Conservation (phyloP, 768 basidiomycete genomes). For the Leucogyrophana mollusca region DNA sequence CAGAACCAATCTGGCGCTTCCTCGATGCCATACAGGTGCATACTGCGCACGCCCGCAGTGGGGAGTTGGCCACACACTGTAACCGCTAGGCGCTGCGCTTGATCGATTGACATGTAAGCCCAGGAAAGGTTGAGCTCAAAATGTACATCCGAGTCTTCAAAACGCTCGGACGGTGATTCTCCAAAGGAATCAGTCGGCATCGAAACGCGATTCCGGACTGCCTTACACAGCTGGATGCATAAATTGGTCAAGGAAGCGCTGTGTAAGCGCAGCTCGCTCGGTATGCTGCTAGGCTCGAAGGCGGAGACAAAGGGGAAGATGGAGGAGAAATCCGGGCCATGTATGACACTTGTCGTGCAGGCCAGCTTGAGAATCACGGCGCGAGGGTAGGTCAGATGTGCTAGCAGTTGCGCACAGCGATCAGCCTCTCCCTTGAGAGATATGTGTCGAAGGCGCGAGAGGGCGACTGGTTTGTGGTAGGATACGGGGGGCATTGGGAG, state of each 20-base stretch:
- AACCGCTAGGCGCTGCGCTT: too few relatives aligned
- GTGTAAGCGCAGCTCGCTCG: not conserved
- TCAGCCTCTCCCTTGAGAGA: too few relatives aligned
- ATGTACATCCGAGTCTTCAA: too few relatives aligned
- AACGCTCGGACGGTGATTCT: not conserved
- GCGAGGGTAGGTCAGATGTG: not conserved
- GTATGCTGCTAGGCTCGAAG: not conserved
- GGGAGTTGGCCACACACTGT: too few relatives aligned
- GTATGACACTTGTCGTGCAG: not conserved
- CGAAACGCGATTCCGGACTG: not conserved
- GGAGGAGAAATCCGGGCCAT: not conserved
- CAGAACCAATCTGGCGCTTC: too few relatives aligned
- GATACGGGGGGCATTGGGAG: not conserved
- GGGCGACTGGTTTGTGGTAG: too few relatives aligned
- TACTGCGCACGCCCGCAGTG: too few relatives aligned
- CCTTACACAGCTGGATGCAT: not conserved
- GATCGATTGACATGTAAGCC: not conserved
- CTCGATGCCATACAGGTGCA: too few relatives aligned
- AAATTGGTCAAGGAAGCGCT: not conserved
- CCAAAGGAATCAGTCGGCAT: not conserved
- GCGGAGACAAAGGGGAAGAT: not conserved
- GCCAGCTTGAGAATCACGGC: not conserved
- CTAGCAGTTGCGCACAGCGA: not conserved
- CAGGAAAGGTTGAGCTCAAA: too few relatives aligned
- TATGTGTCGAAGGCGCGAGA: too few relatives aligned